phyloP scores from a whole-genome alignment of 768 basidiomycete species.

The Leccinum truebloodii region DNA sequence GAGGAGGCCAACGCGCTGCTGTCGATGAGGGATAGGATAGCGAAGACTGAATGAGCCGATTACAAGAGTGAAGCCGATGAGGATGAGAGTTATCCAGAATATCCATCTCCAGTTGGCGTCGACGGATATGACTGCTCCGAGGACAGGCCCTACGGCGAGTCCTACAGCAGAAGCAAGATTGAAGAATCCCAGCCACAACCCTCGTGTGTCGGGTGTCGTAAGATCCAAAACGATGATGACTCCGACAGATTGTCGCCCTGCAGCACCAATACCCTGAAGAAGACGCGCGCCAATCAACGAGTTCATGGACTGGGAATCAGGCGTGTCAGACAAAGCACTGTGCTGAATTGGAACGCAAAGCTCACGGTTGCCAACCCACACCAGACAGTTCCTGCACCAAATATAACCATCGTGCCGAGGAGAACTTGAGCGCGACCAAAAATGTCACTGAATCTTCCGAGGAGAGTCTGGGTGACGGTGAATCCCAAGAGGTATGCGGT shows the following conservation, averaged over 20 bases:
- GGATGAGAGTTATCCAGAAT: conserved; percentile 43
- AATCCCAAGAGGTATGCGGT: conserved; percentile 38
- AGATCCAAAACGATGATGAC: conserved; percentile 38
- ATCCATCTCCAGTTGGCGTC: conserved; percentile 47
- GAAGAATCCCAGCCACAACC: conserved; percentile 39
- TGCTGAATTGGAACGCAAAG: background rate
- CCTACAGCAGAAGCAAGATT: conserved; percentile 42
- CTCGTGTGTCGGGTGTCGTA: conserved; percentile 37
- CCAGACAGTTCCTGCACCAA: conserved; percentile 36
- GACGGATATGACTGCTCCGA: conserved; percentile 48
- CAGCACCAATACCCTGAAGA: conserved; percentile 39
- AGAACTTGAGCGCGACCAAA: conserved; percentile 37
- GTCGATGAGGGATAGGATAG: conserved; percentile 35
- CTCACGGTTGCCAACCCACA: conserved; percentile 34
- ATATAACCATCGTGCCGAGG: conserved; percentile 38
- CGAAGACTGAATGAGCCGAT: conserved; percentile 29
- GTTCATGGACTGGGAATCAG: conserved; percentile 32
- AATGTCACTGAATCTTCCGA: conserved; percentile 37
- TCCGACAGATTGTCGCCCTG: conserved; percentile 38
- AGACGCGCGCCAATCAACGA: conserved; percentile 36
- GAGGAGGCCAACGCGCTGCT: conserved; percentile 33
- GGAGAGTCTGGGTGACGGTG: conserved; percentile 37
- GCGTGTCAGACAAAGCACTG: conserved; percentile 10
- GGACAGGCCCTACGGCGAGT: conserved; percentile 46
- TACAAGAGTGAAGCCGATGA: conserved; percentile 32